Conservation (phyloP, 768 basidiomycete genomes). For the Neoboletus magnificus region DNA sequence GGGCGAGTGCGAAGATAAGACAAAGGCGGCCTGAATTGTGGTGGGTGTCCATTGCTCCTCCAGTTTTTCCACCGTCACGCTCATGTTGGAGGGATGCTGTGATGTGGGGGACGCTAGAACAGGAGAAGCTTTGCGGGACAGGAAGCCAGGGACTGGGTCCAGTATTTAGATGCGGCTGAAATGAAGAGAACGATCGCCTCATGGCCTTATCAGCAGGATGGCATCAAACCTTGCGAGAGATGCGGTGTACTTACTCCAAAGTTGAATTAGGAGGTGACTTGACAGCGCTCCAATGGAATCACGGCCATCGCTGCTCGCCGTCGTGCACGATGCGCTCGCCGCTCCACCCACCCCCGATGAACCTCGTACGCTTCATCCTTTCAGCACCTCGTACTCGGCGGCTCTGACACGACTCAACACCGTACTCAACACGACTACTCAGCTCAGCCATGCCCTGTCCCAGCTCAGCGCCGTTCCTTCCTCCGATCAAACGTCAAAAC, state of each 20-base stretch:
- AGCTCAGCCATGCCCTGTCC: conserved; percentile 51
- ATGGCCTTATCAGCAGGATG: not conserved
- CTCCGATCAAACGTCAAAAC: conserved; percentile 59
- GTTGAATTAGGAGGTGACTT: not conserved
- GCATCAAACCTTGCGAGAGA: no score
- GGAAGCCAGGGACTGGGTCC: not conserved
- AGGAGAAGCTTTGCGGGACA: not conserved
- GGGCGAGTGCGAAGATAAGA: not conserved
- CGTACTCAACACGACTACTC: conserved; percentile 48
- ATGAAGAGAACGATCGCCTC: not conserved
- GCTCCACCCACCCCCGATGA: conserved; percentile 17
- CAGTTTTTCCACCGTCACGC: not conserved
- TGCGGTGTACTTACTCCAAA: no score
- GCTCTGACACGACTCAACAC: conserved; percentile 42
- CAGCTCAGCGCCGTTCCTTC: conserved; percentile 43
- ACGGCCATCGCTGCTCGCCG: conserved; percentile 24
- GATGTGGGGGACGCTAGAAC: not conserved
- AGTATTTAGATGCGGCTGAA: not conserved
- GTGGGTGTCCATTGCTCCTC: conserved; percentile 18
- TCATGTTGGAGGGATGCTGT: not conserved
- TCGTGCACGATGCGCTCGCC: conserved; percentile 27
- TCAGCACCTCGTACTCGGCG: conserved; percentile 18
- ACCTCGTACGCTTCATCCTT: conserved; percentile 21
- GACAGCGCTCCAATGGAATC: conserved; percentile 1
- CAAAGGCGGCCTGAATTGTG: conserved; percentile 6